These are phyloP conservation scores for Saccharomycopsis phalli DNA, from an alignment of 1,139 yeast genomes.

Conservation along the genomic window DNA sequence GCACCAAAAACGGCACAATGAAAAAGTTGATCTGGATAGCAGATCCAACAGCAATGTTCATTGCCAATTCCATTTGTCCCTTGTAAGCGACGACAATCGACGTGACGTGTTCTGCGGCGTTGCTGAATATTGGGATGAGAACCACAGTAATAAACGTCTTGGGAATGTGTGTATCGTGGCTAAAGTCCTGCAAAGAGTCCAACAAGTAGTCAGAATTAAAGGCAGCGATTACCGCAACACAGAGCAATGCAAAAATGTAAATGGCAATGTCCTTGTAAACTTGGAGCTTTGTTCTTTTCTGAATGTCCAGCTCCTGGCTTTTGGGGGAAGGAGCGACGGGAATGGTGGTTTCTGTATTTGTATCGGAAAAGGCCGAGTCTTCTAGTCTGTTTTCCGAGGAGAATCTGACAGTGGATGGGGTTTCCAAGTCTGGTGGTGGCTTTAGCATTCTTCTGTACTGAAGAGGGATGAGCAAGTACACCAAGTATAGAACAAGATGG, in stretches of 20 bases:
- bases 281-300: background rate
- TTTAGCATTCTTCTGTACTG: constrained; percentile 9
- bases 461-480: constrained; percentile 17
- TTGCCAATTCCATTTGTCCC: constrained; percentile 17
- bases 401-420: constrained; percentile 8
- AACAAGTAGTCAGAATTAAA: constrained; percentile 18
- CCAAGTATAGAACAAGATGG: constrained; percentile 13
- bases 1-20: constrained; percentile 18
- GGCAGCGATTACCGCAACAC: constrained; percentile 15
- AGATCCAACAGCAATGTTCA: constrained; percentile 19
- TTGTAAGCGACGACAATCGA: constrained; percentile 19
- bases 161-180: constrained; percentile 15
- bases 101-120: constrained; percentile 20
- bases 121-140: constrained; percentile 18
- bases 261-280: constrained; percentile 7
- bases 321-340: background rate
- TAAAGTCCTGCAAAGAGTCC: constrained; percentile 15
- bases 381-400: constrained; percentile 12
- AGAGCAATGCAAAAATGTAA: constrained; percentile 10
- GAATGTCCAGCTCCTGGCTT: background rate
- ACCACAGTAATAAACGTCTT: constrained; percentile 17
- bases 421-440: background rate
- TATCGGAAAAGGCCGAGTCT: constrained; percentile 1
- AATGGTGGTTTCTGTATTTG: background rate
- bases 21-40: constrained; percentile 19